Percentiles rank a stretch among this genome's conserved stretches.
phyloP scores from a whole-genome alignment of 192 early-diverging fungal genomes.

The Chytriomyces sp. region DNA sequence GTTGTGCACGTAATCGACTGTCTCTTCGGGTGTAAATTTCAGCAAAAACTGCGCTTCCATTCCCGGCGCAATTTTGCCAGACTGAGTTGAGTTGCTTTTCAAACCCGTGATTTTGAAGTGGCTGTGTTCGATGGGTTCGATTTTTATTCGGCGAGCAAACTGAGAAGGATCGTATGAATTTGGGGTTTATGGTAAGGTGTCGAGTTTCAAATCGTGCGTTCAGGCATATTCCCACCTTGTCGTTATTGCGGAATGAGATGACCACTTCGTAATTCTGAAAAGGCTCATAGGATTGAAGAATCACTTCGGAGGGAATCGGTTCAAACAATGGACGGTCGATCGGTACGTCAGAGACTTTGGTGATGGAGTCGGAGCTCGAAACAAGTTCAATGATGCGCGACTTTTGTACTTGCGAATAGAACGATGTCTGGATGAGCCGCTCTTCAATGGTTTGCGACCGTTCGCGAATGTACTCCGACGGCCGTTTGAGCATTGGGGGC shows the following conservation, averaged over 20 bases:
- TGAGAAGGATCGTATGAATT: conserved; percentile 16
- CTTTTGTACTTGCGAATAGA: background rate
- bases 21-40: conserved; percentile 62
- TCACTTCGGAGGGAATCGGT: conserved; percentile 53
- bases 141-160: conserved; percentile 54
- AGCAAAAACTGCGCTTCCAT: conserved; percentile 63
- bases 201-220: conserved; percentile 19
- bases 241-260: conserved; percentile 63
- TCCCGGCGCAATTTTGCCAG: conserved; percentile 65
- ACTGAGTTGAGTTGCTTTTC: conserved; percentile 50
- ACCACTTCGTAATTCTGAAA: conserved; percentile 62
- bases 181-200: background rate
- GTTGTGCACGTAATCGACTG: conserved; percentile 57
- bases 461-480: conserved; percentile 53
- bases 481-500: conserved; percentile 13
- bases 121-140: conserved; percentile 58
- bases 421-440: conserved; percentile 37
- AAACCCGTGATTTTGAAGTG: conserved; percentile 51
- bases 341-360: conserved; percentile 47
- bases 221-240: conserved; percentile 52
- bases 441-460: conserved; percentile 43
- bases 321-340: conserved; percentile 60
- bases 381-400: conserved; percentile 49
- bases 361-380: conserved; percentile 29
- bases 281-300: conserved; percentile 53